These are phyloP conservation scores for Euphorbia peplus DNA, from an alignment of 345 rosid genomes.

Conservation along the genomic window DNA sequence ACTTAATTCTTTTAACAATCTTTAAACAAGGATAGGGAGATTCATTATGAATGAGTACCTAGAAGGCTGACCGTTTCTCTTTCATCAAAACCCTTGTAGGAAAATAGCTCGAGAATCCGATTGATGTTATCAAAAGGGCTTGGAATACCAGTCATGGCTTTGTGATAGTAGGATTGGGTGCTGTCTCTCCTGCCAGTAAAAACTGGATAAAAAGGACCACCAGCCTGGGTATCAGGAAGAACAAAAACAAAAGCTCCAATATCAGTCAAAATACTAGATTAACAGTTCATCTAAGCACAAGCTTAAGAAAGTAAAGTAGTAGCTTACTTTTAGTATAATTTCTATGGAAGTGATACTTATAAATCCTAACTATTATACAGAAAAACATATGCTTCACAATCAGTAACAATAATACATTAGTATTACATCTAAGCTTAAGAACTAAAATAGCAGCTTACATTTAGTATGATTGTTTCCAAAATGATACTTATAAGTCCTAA, in stretches of 20 bases:
- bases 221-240: conserved; percentile 31
- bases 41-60: conserved; percentile 26
- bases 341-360: too few species aligned
- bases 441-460: background rate
- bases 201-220: conserved; percentile 54
- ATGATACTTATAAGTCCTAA: background rate
- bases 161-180: conserved; percentile 29
- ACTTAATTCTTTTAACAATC: background rate
- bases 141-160: conserved; percentile 40
- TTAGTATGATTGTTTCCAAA: background rate
- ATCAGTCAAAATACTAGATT: background rate
- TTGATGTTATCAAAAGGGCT: conserved; percentile 34
- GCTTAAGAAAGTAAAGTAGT: too few species aligned
- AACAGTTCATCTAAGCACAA: background rate
- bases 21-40: background rate
- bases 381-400: too few species aligned
- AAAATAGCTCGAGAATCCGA: conserved; percentile 32
- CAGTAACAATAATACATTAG: too few species aligned
- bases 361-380: too few species aligned
- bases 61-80: conserved; percentile 48
- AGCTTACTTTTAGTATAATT: too few species aligned
- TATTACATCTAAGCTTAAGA: background rate
- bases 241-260: background rate
- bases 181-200: conserved; percentile 54
- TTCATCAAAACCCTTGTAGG: conserved; percentile 37